Evolutionary conservation across 2,329 filamentous ascomycete species (phyloP).

Genomic region (Chrysoporthe puriensis): DNA sequence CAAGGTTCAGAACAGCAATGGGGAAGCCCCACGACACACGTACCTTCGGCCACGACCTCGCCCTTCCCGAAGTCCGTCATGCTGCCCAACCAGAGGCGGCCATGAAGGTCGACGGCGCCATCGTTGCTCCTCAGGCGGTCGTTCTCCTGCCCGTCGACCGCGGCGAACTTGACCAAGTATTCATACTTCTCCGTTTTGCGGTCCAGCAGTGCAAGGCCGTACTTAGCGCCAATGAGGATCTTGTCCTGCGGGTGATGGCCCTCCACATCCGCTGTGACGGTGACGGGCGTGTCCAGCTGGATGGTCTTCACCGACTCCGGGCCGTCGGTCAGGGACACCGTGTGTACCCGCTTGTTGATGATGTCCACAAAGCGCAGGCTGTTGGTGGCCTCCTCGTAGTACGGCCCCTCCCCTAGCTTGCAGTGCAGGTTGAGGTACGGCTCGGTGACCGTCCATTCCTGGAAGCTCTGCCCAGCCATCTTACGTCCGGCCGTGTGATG

Average conservation of each 20-base stretch:
- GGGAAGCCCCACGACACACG: slow-evolving; percentile 30
- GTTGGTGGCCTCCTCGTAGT: slow-evolving; percentile 68
- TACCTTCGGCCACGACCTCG: slow-evolving; percentile 64
- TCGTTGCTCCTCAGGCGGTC: slow-evolving; percentile 75
- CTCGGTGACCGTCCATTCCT: slow-evolving; percentile 55
- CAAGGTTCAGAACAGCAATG: background rate
- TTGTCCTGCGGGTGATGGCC: slow-evolving; percentile 63
- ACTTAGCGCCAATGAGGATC: slow-evolving; percentile 79
- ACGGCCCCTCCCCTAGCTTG: slow-evolving; percentile 73
- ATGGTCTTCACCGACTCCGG: slow-evolving; percentile 65
- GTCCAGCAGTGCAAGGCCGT: slow-evolving; percentile 79
- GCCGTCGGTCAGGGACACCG: slow-evolving; percentile 67
- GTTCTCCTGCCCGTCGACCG: slow-evolving; percentile 42
- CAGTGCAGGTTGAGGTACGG: slow-evolving; percentile 67
- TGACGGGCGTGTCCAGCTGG: slow-evolving; percentile 58
- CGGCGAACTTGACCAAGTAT: slow-evolving; percentile 54
- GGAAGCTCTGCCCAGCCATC: slow-evolving; percentile 42
- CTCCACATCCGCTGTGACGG: slow-evolving; percentile 79
- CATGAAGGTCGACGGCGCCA: slow-evolving; percentile 77
- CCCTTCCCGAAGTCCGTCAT: slow-evolving; percentile 76
- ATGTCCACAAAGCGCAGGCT: slow-evolving; percentile 82
- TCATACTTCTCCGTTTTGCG: slow-evolving; percentile 59
- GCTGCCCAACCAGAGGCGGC: slow-evolving; percentile 81
- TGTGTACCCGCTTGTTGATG: slow-evolving; percentile 74
- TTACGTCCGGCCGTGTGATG: slow-evolving; percentile 8